Percentiles rank a stretch among this genome's conserved stretches.
Evolutionary conservation across 257 asterid species (phyloP).

Genomic region (Ajuga chamaepitys): DNA sequence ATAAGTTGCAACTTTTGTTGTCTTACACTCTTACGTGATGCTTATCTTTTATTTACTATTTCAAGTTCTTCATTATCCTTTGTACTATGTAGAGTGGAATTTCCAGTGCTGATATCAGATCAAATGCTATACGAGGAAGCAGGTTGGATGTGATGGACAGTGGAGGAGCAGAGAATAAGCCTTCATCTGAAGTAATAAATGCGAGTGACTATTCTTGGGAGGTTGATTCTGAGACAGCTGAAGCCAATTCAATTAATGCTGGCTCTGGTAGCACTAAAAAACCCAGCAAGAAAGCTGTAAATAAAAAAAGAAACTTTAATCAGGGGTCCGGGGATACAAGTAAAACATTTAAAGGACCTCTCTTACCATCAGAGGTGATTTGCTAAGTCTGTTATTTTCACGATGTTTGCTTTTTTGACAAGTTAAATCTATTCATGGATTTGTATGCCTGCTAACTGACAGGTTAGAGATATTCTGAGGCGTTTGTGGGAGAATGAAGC

Average conservation of each 20-base stretch:
- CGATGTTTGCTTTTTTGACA: background rate
- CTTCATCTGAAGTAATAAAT: constrained; percentile 59
- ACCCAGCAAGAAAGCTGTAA: constrained; percentile 12
- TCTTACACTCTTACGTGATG: background rate
- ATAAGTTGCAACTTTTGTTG: constrained; percentile 4
- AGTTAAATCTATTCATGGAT: constrained; percentile 13
- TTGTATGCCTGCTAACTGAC: constrained; percentile 23
- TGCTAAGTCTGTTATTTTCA: constrained; percentile 2
- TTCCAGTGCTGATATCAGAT: constrained; percentile 18
- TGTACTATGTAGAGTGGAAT: constrained; percentile 34
- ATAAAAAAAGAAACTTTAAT: constrained; percentile 13
- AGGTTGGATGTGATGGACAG: constrained; percentile 29
- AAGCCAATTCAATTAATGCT: constrained; percentile 30
- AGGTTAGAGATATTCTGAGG: constrained; percentile 66
- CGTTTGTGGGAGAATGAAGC: constrained; percentile 88
- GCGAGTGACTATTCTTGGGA: constrained; percentile 33
- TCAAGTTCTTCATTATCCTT: constrained; percentile 3
- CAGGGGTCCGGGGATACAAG: constrained; percentile 29
- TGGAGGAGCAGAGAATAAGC: constrained; percentile 34
- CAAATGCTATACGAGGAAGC: constrained; percentile 34
- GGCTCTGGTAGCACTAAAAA: constrained; percentile 31
- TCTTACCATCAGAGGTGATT: constrained; percentile 78
- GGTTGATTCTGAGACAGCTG: constrained; percentile 41
- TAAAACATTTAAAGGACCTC: constrained; percentile 40
- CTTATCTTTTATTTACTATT: background rate